phyloP scores from a whole-genome alignment of 345 rosid genomes.

The Mercurialis annua region DNA sequence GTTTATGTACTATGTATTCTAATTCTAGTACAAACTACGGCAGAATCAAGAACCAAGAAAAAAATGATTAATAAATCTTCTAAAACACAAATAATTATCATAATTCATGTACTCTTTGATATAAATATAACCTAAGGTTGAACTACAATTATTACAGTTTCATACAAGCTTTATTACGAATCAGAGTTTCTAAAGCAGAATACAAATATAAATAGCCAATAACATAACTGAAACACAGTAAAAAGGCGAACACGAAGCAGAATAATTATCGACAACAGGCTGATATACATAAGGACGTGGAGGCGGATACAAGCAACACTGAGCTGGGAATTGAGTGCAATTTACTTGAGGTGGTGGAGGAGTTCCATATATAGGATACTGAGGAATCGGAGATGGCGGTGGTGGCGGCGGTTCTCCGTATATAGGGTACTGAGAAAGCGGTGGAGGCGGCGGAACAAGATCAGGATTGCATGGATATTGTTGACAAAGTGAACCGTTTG shows the following conservation, averaged over 20 bases:
- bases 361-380: constrained; percentile 20
- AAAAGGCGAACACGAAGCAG: constrained; percentile 5
- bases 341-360: constrained; percentile 27
- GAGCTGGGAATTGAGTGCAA: constrained; percentile 30
- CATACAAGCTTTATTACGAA: constrained; percentile 1
- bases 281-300: constrained; percentile 20
- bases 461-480: constrained; percentile 32
- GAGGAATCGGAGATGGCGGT: constrained; percentile 15
- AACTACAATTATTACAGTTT: too few relatives aligned
- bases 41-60: too few relatives aligned
- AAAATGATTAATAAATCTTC: too few relatives aligned
- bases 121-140: too few relatives aligned
- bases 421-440: constrained; percentile 3
- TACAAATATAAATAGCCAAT: constrained; percentile 12
- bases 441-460: constrained; percentile 30
- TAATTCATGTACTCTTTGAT: too few relatives aligned
- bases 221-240: constrained; percentile 11
- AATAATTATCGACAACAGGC: constrained; percentile 10
- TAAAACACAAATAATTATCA: too few relatives aligned
- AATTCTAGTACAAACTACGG: too few relatives aligned
- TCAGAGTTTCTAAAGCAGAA: constrained; percentile 16
- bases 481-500: constrained; percentile 20
- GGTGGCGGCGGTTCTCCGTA: constrained; percentile 29
- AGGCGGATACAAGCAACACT: constrained; percentile 33
- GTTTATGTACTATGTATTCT: too few relatives aligned